phyloP scores from a whole-genome alignment of 768 basidiomycete genomes.

The Suillus discolor region DNA sequence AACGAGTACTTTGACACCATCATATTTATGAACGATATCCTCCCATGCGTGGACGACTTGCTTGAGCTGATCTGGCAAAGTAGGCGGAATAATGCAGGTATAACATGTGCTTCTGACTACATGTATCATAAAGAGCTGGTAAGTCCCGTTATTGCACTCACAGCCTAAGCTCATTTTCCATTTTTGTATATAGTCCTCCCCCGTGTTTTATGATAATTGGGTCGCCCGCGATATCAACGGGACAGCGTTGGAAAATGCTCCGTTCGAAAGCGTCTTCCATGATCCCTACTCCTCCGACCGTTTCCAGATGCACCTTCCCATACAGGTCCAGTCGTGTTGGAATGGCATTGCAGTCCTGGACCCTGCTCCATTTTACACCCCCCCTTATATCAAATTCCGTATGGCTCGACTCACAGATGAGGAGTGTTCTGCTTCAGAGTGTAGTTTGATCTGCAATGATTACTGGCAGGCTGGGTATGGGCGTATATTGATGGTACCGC shows the following conservation, averaged over 20 bases:
- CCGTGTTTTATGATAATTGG: constrained; percentile 99
- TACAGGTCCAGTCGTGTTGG: constrained; percentile 99
- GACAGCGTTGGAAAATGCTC: constrained; percentile 96
- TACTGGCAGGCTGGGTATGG: constrained; percentile 98
- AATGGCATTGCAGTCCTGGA: constrained; percentile 97
- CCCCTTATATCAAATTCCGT: constrained; percentile 90
- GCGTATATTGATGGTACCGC: constrained; percentile 95
- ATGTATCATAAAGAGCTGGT: constrained; percentile 98
- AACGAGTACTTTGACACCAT: constrained; percentile 96
- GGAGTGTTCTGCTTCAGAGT: constrained; percentile 96
- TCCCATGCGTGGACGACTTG: constrained; percentile 96
- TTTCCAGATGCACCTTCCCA: constrained; percentile 89
- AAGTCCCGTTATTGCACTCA: constrained; percentile 27
- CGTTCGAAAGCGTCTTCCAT: constrained; percentile 94
- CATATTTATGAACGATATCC: constrained; percentile 99
- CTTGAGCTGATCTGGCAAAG: constrained; percentile 98
- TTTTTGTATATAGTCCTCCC: constrained; percentile 44
- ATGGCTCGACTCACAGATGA: constrained; percentile 90
- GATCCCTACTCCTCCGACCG: constrained; percentile 72
- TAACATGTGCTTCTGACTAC: constrained; percentile 98
- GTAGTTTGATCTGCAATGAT: constrained; percentile 96
- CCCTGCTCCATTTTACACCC: constrained; percentile 92
- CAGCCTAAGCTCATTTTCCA: background rate
- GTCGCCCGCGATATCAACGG: constrained; percentile 99
- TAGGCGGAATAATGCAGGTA: constrained; percentile 91